Base-by-base conservation (phyloP, 176 grass and related monocot species). In the Oryza brachyantha region DNA sequence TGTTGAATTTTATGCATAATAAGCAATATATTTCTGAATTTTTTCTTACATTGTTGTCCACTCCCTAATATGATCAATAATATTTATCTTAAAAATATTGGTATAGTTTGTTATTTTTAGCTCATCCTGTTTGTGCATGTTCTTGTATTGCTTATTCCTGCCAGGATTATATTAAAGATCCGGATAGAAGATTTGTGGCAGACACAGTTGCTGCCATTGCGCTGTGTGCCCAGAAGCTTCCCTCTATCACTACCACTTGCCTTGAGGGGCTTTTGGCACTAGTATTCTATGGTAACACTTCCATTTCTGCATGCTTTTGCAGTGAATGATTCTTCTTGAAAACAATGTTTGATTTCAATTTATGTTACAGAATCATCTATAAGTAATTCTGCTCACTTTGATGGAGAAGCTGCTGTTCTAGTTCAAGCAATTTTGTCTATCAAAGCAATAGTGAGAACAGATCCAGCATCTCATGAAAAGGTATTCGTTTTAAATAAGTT, bases 351-450 rank as follows among this genome's bases (percentile, higher is more conserved):
- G 50, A 54, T 61, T 83, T 84, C 77, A 19, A 59, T 64, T 64
- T 27, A 83, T 84, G 60, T 83, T 84, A 40, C 89, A 98, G 95
- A 94, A 85, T 88, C 90, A 16, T 92, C 85, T 64, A 69, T 92
- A 29, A 61, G 42, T 27, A 79, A 78, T 62, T 92, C 76, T 7
- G 71, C 75, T 89, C 87, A 91, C 22, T 73, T 90, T 80, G 88
- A 94, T 81, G 92, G 84, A 64, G 92, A 94, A 88, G 74, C 82
- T 85, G 87, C 29, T 85, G 78, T 98, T 79, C 88, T 98, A 79
- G 80, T 98, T 77, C 92, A 98, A 93, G 87, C 95, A 85, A 94
- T 98, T 65, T 84, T 98, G 75, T 94, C 95, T 27, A 91, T 98
- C 21, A 98, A 98, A 87, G 81, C 83, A 85, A 91, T 94, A 80